Evolutionary conservation across 2,329 filamentous ascomycete species (phyloP).

Genomic region (Hypoxylon sp.): DNA sequence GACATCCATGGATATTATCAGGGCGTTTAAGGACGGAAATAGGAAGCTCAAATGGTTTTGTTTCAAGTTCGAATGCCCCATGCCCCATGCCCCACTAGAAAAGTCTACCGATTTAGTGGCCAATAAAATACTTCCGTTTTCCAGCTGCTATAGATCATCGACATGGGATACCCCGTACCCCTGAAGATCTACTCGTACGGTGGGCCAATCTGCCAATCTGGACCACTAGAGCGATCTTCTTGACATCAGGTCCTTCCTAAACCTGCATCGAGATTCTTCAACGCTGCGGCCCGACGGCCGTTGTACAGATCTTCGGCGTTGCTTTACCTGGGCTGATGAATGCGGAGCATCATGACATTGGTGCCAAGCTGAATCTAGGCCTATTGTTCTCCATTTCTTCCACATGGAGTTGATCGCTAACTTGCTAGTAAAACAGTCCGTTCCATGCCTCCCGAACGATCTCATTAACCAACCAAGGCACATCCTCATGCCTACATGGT

Average conservation of each 20-base stretch:
- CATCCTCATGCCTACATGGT: constrained; percentile 5
- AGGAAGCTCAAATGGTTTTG: constrained; percentile 27
- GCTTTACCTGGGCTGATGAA: constrained; percentile 13
- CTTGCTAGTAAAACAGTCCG: constrained; percentile 17
- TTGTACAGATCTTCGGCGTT: constrained; percentile 17
- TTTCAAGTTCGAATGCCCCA: constrained; percentile 34
- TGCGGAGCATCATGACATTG: constrained; percentile 9
- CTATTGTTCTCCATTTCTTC: constrained; percentile 16
- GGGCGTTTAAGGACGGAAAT: constrained; percentile 32
- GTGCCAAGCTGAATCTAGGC: constrained; percentile 7
- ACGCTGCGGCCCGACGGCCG: constrained; percentile 6
- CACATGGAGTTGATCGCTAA: constrained; percentile 12
- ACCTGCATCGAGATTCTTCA: constrained; percentile 13
- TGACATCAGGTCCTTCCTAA: constrained; percentile 28
- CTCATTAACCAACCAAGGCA: constrained; percentile 30
- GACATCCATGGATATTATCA: constrained; percentile 4
- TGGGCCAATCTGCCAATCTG: constrained; percentile 11
- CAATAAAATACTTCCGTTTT: constrained; percentile 26
- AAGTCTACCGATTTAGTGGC: constrained; percentile 16
- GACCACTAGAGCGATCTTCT: constrained; percentile 21
- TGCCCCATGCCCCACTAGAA: constrained; percentile 17
- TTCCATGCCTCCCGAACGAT: constrained; percentile 1
- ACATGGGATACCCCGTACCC: constrained; percentile 22
- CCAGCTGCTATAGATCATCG: constrained; percentile 29
- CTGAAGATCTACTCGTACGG: constrained; percentile 41